A percentile compares a stretch with the other conserved stretches of the same genome.
phyloP scores from a whole-genome alignment of 768 basidiomycete species.

The Tulasnella sp. region DNA sequence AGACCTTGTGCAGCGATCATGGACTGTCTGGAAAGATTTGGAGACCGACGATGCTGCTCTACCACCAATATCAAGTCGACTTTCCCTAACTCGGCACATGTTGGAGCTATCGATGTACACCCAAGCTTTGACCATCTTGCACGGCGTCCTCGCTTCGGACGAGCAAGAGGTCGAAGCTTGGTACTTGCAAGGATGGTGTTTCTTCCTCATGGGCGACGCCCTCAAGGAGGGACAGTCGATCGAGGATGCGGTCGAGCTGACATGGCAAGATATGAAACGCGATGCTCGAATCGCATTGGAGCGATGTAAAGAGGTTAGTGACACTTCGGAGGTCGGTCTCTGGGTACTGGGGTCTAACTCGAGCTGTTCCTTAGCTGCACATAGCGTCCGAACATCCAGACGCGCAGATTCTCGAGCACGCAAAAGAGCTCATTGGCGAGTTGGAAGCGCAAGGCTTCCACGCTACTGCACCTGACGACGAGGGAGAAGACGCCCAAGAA shows the following conservation, averaged over 20 bases:
- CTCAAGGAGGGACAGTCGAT: constrained; percentile 57
- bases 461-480: constrained; percentile 53
- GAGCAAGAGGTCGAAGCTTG: constrained; percentile 89
- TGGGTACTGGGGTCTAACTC: constrained; percentile 23
- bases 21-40: constrained; percentile 69
- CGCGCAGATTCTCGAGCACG: constrained; percentile 73
- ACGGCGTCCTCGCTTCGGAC: constrained; percentile 77
- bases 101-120: constrained; percentile 73
- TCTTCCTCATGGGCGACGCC: constrained; percentile 79
- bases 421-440: constrained; percentile 68
- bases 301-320: constrained; percentile 70
- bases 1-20: constrained; percentile 65
- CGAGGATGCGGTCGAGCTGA: constrained; percentile 53
- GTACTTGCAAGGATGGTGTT: constrained; percentile 95
- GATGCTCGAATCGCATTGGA: constrained; percentile 82
- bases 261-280: constrained; percentile 76
- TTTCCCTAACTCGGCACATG: constrained; percentile 78
- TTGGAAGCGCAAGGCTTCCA: constrained; percentile 69
- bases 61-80: constrained; percentile 72
- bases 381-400: constrained; percentile 74
- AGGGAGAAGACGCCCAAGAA: constrained; percentile 50
- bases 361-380: constrained; percentile 58
- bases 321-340: background rate
- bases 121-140: constrained; percentile 73
- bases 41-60: constrained; percentile 69